phyloP scores from a whole-genome alignment of 2,329 filamentous ascomycete genomes.

The Podosphaera xanthii region DNA sequence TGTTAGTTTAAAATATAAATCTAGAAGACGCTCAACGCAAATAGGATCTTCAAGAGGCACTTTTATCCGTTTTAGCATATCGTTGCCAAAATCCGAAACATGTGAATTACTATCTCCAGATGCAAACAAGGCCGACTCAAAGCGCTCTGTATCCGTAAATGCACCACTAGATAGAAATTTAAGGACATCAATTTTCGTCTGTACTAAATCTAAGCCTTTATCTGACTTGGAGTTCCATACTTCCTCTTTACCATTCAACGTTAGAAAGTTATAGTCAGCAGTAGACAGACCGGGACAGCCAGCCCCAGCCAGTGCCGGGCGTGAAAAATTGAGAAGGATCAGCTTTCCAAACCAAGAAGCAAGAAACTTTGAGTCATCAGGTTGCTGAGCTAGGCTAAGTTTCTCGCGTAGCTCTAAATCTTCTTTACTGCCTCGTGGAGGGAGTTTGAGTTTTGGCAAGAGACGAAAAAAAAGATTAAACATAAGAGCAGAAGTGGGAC shows the following conservation, averaged over 20 bases:
- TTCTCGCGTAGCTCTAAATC: slow-evolving; percentile 43
- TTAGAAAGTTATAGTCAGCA: slow-evolving; percentile 47
- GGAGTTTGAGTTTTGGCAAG: slow-evolving; percentile 47
- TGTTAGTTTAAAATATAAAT: slow-evolving; percentile 50
- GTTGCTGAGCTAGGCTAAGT: slow-evolving; percentile 37
- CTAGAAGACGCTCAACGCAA: slow-evolving; percentile 43
- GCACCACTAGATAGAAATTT: slow-evolving; percentile 63
- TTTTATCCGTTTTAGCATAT: slow-evolving; percentile 60
- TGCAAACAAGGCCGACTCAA: slow-evolving; percentile 64
- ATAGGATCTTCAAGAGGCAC: slow-evolving; percentile 47
- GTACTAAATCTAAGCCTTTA: slow-evolving; percentile 40
- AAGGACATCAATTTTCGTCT: slow-evolving; percentile 46
- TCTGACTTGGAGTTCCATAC: slow-evolving; percentile 39
- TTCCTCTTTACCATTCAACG: slow-evolving; percentile 39
- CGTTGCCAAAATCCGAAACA: slow-evolving; percentile 67
- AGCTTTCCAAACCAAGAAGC: slow-evolving; percentile 57
- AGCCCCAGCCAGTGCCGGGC: slow-evolving; percentile 11
- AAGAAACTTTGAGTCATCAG: slow-evolving; percentile 49
- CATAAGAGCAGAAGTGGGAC: slow-evolving; percentile 34
- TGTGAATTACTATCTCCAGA: slow-evolving; percentile 62
- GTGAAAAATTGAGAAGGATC: slow-evolving; percentile 38
- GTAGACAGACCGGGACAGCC: slow-evolving; percentile 33
- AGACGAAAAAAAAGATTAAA: slow-evolving; percentile 69
- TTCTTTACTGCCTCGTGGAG: slow-evolving; percentile 55
- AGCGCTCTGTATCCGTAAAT: slow-evolving; percentile 63